phyloP scores from a whole-genome alignment of 177 flowering plant genomes.

The Telopea speciosissima region DNA sequence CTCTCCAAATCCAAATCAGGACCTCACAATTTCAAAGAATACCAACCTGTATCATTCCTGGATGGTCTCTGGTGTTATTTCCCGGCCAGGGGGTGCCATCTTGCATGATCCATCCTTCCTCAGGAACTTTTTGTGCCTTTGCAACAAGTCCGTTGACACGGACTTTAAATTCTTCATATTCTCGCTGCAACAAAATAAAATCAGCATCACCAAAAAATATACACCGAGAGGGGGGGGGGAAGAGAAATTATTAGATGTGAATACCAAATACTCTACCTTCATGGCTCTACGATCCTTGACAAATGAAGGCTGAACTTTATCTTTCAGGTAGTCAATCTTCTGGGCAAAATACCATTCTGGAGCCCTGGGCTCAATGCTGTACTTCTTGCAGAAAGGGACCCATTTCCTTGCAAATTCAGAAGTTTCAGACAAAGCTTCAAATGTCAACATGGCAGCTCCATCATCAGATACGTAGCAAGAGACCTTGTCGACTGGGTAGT shows the following conservation, averaged over 20 bases:
- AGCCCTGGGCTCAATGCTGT: constrained; percentile 80
- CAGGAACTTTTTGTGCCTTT: constrained; percentile 86
- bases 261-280: constrained; percentile 45
- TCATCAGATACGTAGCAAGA: constrained; percentile 93
- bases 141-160: constrained; percentile 84
- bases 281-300: constrained; percentile 89
- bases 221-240: background rate
- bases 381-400: constrained; percentile 90
- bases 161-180: constrained; percentile 89
- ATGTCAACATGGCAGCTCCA: constrained; percentile 87
- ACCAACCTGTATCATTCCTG: constrained; percentile 95
- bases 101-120: constrained; percentile 98
- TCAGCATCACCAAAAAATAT: background rate
- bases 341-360: constrained; percentile 81
- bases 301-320: constrained; percentile 77
- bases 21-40: background rate
- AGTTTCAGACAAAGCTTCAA: constrained; percentile 84
- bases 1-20: background rate
- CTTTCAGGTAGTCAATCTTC: constrained; percentile 81
- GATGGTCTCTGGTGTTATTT: constrained; percentile 95
- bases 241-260: background rate
- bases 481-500: constrained; percentile 86
- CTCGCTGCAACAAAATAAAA: constrained; percentile 49
- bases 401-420: constrained; percentile 86
- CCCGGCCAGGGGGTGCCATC: constrained; percentile 99